Evolutionary conservation across 371 early-diverging fungal species (phyloP).

Genomic region (Actinomucor elegans): DNA sequence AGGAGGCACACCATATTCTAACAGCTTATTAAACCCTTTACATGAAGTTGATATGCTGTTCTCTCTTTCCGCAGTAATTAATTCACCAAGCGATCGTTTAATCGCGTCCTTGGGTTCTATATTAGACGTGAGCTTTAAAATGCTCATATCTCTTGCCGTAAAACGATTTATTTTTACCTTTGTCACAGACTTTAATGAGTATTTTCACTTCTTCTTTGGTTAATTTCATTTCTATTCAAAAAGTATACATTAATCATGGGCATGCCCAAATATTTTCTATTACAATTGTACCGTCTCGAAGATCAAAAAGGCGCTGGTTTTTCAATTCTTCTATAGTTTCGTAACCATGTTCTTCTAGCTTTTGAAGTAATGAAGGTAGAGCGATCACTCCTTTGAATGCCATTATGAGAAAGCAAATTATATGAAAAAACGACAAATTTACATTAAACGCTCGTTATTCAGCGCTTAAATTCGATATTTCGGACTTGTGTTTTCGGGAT

Average conservation of each 20-base stretch:
- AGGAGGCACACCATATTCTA: conserved; percentile 51
- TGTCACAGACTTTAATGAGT: background rate
- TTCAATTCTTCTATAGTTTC: conserved; percentile 23
- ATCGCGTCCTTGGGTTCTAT: background rate
- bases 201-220: conserved; percentile 9
- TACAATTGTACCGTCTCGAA: too few species aligned
- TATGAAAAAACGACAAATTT: too few species aligned
- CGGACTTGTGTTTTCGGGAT: too few species aligned
- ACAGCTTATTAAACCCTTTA: conserved; percentile 41
- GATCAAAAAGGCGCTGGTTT: background rate
- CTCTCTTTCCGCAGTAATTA: conserved; percentile 6
- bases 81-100: conserved; percentile 2
- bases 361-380: conserved; percentile 12
- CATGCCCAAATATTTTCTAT: too few species aligned
- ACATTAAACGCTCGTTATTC: too few species aligned
- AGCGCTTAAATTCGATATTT: too few species aligned
- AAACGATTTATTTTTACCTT: too few species aligned
- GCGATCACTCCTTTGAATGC: background rate
- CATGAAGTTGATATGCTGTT: conserved; percentile 42
- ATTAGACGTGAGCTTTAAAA: too few species aligned
- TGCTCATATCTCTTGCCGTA: too few species aligned
- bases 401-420: too few species aligned
- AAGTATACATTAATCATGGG: too few species aligned
- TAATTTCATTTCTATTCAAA: conserved; percentile 11
- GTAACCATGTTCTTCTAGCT: conserved; percentile 27